phyloP scores from a whole-genome alignment of 2,329 filamentous ascomycete species.

The Hortaea sp. region DNA sequence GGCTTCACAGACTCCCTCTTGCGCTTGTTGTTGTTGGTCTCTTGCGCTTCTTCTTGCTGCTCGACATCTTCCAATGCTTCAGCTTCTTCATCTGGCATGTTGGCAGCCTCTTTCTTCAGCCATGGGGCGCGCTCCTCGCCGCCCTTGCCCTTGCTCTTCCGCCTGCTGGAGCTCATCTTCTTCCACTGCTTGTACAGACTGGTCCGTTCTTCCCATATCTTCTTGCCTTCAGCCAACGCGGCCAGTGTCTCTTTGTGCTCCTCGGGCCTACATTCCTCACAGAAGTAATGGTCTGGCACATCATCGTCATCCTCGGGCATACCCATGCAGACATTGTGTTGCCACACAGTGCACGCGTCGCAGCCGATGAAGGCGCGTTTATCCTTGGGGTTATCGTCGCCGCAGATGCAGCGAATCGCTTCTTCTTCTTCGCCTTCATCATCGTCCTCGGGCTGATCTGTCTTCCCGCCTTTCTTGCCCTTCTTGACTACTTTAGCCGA shows the following conservation, averaged over 20 bases:
- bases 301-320: constrained; percentile 61
- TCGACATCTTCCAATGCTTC: neutral
- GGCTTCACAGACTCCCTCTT: constrained; percentile 19
- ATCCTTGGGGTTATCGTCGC: constrained; percentile 75
- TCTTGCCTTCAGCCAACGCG: constrained; percentile 69
- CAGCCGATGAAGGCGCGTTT: constrained; percentile 93
- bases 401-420: constrained; percentile 83
- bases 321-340: constrained; percentile 94
- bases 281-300: constrained; percentile 77
- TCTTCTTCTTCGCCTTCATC: constrained; percentile 38
- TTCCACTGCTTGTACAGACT: constrained; percentile 39
- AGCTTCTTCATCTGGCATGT: constrained; percentile 5
- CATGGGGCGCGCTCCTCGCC: constrained; percentile 20
- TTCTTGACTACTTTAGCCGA: constrained; percentile 36
- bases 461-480: constrained; percentile 34
- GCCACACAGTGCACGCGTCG: constrained; percentile 87
- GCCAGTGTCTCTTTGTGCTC: constrained; percentile 73
- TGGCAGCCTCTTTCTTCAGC: constrained; percentile 22
- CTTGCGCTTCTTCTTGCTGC: constrained; percentile 7
- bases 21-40: constrained; percentile 20
- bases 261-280: constrained; percentile 77
- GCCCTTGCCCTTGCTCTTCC: constrained; percentile 42
- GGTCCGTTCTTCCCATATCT: constrained; percentile 59
- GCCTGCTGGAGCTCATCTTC: constrained; percentile 51
- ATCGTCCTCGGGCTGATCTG: constrained; percentile 43